Percentiles rank a stretch among this genome's conserved stretches.
phyloP scores from a whole-genome alignment of 441 rosid genomes.

The Gossypium davidsonii region DNA sequence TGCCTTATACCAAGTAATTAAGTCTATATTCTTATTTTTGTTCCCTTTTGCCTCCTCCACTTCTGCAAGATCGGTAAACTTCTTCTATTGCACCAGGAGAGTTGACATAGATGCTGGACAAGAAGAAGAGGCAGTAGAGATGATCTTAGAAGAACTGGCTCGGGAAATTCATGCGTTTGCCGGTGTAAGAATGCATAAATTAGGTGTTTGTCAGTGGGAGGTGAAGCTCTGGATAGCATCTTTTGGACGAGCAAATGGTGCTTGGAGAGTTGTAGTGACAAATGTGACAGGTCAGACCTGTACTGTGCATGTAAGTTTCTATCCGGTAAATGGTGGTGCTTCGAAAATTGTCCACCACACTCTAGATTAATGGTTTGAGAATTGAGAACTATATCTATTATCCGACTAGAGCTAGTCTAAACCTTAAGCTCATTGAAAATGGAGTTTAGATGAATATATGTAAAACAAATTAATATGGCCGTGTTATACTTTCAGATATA shows the following conservation, averaged over 20 bases:
- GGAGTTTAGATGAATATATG: background rate
- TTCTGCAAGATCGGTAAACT: conserved; percentile 5
- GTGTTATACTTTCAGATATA: conserved; percentile 56
- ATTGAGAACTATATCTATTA: background rate
- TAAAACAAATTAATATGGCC: background rate
- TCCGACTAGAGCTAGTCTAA: background rate
- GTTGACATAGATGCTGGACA: conserved; percentile 60
- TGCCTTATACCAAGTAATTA: conserved; percentile 75
- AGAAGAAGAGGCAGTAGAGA: conserved; percentile 69
- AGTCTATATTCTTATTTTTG: conserved; percentile 11
- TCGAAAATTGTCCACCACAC: background rate
- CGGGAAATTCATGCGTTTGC: conserved; percentile 65
- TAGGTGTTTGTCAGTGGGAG: conserved; percentile 98
- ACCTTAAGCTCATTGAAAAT: background rate
- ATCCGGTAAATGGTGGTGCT: conserved; percentile 7
- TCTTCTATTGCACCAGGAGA: conserved; percentile 48
- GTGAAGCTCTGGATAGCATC: conserved; percentile 91
- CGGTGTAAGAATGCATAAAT: conserved; percentile 89
- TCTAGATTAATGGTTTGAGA: background rate
- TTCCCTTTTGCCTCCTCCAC: background rate
- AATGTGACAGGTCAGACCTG: conserved; percentile 96
- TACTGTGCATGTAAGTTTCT: conserved; percentile 72
- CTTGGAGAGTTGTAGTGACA: conserved; percentile 88
- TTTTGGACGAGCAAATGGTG: conserved; percentile 82
- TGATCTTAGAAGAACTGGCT: conserved; percentile 68